Conservation (phyloP, 768 basidiomycete genomes). For the Rhodotorula kratochvilovae region DNA sequence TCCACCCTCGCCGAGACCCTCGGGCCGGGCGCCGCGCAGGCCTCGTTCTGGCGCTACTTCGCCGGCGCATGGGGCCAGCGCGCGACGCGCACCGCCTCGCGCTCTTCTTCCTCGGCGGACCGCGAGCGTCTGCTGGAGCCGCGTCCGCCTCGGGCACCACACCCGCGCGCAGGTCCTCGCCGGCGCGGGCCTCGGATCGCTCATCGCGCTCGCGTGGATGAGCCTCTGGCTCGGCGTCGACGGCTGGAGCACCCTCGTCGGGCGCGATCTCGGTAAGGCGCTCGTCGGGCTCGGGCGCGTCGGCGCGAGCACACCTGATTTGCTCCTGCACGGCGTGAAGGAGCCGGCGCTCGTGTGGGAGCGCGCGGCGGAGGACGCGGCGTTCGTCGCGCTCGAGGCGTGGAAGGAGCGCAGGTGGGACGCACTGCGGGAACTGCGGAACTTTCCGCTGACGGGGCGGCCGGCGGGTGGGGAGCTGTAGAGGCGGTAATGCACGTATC, state of each 20-base stretch:
- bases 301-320: not conserved
- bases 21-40: conserved; percentile 5
- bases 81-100: conserved; percentile 27
- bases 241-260: conserved; percentile 16
- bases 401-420: conserved; percentile 16
- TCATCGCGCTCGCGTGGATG: conserved; percentile 36
- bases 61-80: conserved; percentile 7
- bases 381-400: conserved; percentile 17
- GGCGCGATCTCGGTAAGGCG: not conserved
- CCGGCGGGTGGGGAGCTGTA: conserved; percentile 3
- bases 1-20: not conserved
- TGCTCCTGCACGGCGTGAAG: conserved; percentile 11
- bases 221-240: conserved; percentile 37
- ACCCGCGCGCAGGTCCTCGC: conserved; percentile 42
- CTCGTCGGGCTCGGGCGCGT: not conserved
- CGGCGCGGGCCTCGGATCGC: conserved; percentile 36
- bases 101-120: conserved; percentile 19
- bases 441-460: not conserved
- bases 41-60: conserved; percentile 10
- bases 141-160: conserved; percentile 42
- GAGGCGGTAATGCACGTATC: too few relatives aligned
- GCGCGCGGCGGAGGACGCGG: conserved; percentile 33
- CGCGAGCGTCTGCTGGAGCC: conserved; percentile 40
- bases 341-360: conserved; percentile 30
- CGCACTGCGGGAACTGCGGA: not conserved